Conservation (phyloP, 1,284 basidiomycete species). For the Sporisorium exsertum region DNA sequence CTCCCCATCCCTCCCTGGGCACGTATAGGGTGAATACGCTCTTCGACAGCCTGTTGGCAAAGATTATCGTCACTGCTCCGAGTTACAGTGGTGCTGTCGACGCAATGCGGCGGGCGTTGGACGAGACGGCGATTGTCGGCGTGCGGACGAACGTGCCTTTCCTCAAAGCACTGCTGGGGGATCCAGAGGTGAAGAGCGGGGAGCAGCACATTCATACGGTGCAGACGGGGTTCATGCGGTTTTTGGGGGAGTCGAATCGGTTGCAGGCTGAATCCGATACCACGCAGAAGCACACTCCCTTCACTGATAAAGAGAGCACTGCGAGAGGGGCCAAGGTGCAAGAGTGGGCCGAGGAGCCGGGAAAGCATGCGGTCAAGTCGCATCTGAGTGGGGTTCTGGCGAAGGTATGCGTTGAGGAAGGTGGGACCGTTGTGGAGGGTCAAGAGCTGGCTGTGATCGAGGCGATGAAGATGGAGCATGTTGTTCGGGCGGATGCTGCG, state of each 20-base stretch:
- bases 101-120: slow-evolving; percentile 19
- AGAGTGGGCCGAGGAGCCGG: slow-evolving; percentile 3
- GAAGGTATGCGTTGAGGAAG: slow-evolving; percentile 28
- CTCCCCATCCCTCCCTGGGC: slow-evolving; percentile 24
- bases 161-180: slow-evolving; percentile 26
- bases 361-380: slow-evolving; percentile 17
- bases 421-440: slow-evolving; percentile 71
- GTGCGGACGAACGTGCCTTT: slow-evolving; percentile 40
- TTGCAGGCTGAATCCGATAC: slow-evolving; percentile 6
- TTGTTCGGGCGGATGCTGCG: slow-evolving; percentile 15
- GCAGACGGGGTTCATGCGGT: slow-evolving; percentile 4
- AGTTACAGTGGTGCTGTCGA: slow-evolving; percentile 24
- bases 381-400: slow-evolving; percentile 35
- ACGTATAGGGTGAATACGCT: slow-evolving; percentile 29
- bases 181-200: slow-evolving; percentile 16
- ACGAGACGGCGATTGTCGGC: slow-evolving; percentile 26
- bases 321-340: neutral
- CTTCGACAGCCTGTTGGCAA: slow-evolving; percentile 58
- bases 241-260: slow-evolving; percentile 1
- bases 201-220: slow-evolving; percentile 36
- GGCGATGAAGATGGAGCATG: slow-evolving; percentile 79
- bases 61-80: slow-evolving; percentile 50
- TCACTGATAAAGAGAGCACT: no score
- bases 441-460: slow-evolving; percentile 76
- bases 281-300: neutral